Percentiles rank a stretch among this genome's conserved stretches.
These are phyloP conservation scores for Erythrophleum fordii DNA, from an alignment of 306 rosid genomes.

Conservation along the genomic window DNA sequence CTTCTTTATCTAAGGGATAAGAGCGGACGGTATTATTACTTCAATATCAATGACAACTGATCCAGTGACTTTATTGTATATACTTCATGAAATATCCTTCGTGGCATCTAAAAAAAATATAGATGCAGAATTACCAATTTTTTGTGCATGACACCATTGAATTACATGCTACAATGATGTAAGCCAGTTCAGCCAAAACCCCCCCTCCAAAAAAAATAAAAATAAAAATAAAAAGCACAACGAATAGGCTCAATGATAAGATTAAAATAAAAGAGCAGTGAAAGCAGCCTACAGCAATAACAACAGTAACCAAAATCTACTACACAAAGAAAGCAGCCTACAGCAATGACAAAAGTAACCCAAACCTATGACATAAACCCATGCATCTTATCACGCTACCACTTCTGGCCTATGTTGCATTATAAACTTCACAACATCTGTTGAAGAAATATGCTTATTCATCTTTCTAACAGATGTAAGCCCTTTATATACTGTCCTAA, in stretches of 20 bases:
- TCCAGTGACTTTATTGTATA: neutral
- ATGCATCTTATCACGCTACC: constrained; percentile 12
- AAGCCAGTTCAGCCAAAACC: neutral
- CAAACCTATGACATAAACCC: neutral
- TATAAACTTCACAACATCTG: neutral
- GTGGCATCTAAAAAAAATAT: neutral
- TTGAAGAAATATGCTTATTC: neutral
- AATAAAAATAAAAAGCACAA: neutral
- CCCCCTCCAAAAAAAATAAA: too few species aligned
- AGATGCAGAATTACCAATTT: neutral
- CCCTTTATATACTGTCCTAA: neutral
- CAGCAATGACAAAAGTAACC: neutral
- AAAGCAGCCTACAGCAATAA: neutral
- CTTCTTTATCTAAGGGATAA: constrained; percentile 33
- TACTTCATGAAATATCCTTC: neutral
- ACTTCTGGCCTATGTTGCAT: neutral
- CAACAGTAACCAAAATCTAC: neutral
- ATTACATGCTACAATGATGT: constrained; percentile 4
- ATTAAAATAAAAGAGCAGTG: constrained; percentile 7
- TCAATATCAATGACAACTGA: constrained; percentile 17
- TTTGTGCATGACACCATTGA: neutral
- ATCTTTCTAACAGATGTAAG: neutral
- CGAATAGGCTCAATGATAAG: constrained; percentile 7
- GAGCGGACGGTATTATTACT: constrained; percentile 31
- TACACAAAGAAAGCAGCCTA: neutral